phyloP scores from a whole-genome alignment of 352 stramenopile species.

The Phytophthora megakarya region DNA sequence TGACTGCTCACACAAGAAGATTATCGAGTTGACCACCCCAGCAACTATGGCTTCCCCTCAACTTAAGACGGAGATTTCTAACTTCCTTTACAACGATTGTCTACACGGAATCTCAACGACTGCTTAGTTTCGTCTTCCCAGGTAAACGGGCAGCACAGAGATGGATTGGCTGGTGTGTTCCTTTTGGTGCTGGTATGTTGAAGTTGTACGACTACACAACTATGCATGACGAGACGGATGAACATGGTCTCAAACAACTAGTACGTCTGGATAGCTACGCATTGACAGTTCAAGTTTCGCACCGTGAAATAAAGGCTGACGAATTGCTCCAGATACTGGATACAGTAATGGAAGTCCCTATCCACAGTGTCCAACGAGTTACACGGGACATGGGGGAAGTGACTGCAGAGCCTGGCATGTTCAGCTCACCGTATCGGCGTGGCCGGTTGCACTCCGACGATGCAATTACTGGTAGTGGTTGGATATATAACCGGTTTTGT shows the following conservation, averaged over 20 bases:
- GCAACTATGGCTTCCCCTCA: not conserved
- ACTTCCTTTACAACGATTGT: too few relatives aligned
- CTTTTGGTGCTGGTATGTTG: not conserved
- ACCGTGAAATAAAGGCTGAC: not conserved
- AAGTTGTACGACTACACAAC: not conserved
- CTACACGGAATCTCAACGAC: not conserved
- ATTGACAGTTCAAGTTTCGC: not conserved
- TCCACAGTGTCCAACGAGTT: too few relatives aligned
- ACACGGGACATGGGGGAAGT: too few relatives aligned
- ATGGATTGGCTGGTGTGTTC: not conserved
- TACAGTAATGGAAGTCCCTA: not conserved
- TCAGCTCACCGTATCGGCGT: too few relatives aligned
- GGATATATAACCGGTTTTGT: too few relatives aligned
- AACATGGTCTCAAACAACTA: not conserved
- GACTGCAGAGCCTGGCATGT: too few relatives aligned
- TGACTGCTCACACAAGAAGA: not conserved
- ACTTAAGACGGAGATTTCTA: not conserved
- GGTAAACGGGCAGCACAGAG: not conserved
- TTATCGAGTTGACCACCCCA: not conserved
- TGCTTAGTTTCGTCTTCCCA: not conserved
- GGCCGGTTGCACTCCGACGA: too few relatives aligned
- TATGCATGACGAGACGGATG: not conserved
- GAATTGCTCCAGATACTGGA: not conserved
- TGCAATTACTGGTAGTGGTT: too few relatives aligned
- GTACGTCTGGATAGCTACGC: not conserved